Conservation (phyloP, 352 stramenopile genomes). For the Pythium dissotocum region DNA sequence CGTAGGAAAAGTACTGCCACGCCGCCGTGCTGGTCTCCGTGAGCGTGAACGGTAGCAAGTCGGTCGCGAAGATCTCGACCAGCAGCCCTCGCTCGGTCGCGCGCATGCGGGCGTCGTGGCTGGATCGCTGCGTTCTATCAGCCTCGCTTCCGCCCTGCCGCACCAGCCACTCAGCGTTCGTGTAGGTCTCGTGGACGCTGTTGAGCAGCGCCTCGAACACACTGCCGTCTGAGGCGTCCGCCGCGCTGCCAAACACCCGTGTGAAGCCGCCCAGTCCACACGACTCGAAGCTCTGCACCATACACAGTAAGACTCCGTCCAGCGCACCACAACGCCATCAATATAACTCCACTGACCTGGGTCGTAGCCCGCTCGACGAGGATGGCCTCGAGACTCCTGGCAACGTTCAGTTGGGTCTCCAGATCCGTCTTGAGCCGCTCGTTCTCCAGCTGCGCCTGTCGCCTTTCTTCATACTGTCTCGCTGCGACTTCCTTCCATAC, state of each 20-base stretch:
- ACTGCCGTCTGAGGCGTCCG: not conserved
- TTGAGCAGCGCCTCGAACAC: slow-evolving; percentile 11
- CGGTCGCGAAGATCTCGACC: slow-evolving; percentile 13
- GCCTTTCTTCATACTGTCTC: slow-evolving; percentile 8
- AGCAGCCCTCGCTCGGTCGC: slow-evolving; percentile 3
- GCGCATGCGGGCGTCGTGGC: slow-evolving; percentile 6
- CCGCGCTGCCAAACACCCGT: slow-evolving; percentile 1
- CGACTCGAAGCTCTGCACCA: slow-evolving; percentile 4
- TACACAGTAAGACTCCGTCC: slow-evolving; percentile 10
- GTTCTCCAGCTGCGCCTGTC: slow-evolving; percentile 36
- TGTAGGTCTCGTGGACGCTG: slow-evolving; percentile 3
- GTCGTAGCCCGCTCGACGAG: slow-evolving; percentile 27
- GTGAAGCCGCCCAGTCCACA: slow-evolving; percentile 8
- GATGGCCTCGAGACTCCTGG: slow-evolving; percentile 32
- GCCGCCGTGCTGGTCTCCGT: not conserved
- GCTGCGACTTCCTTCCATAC: slow-evolving; percentile 19
- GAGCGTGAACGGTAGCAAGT: slow-evolving; percentile 12
- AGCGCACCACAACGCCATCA: too few species aligned
- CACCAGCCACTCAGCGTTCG: slow-evolving; percentile 6
- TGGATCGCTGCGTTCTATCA: not conserved
- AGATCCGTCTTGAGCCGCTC: slow-evolving; percentile 40
- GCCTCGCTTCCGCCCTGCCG: not conserved
- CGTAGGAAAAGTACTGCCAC: slow-evolving; percentile 15
- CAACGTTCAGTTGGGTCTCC: slow-evolving; percentile 39
- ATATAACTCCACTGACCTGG: not conserved